Percentiles rank a stretch among this genome's conserved stretches.
Conservation (phyloP, 2,329 filamentous ascomycete species). For the Cladosporium colombiae region DNA sequence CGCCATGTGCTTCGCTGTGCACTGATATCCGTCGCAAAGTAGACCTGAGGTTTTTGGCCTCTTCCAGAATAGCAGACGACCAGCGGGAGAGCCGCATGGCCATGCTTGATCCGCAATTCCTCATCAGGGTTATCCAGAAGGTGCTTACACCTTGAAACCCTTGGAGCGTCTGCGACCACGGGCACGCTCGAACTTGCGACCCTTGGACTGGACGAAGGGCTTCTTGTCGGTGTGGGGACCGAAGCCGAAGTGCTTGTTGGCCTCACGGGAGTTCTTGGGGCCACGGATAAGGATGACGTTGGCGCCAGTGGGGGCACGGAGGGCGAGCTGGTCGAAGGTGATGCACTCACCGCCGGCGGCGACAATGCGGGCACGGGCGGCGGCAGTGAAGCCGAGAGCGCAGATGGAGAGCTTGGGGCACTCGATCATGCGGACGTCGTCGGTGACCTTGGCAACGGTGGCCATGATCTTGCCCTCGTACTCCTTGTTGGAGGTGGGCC, state of each 20-base stretch:
- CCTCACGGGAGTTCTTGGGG: constrained; percentile 97
- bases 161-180: constrained; percentile 98
- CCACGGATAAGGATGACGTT: constrained; percentile 97
- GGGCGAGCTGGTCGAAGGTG: constrained; percentile 95
- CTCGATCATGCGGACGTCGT: constrained; percentile 90
- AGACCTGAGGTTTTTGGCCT: constrained; percentile 2
- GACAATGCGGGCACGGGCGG: constrained; percentile 87
- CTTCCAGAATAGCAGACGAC: constrained; percentile 10
- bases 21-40: constrained; percentile 13
- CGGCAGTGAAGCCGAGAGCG: constrained; percentile 94
- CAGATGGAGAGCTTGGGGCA: constrained; percentile 92
- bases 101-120: constrained; percentile 5
- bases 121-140: not conserved
- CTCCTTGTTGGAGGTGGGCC: constrained; percentile 51
- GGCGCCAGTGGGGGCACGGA: constrained; percentile 90
- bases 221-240: constrained; percentile 99
- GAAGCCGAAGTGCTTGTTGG: constrained; percentile 98
- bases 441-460: constrained; percentile 91
- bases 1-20: constrained; percentile 17
- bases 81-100: constrained; percentile 1
- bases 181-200: constrained; percentile 98
- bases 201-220: constrained; percentile 96
- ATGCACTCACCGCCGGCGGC: constrained; percentile 93
- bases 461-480: constrained; percentile 83
- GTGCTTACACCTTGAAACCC: constrained; percentile 98